Base-by-base conservation (phyloP, 2,329 filamentous ascomycete species). In the Fusarium xylarioides region DNA sequence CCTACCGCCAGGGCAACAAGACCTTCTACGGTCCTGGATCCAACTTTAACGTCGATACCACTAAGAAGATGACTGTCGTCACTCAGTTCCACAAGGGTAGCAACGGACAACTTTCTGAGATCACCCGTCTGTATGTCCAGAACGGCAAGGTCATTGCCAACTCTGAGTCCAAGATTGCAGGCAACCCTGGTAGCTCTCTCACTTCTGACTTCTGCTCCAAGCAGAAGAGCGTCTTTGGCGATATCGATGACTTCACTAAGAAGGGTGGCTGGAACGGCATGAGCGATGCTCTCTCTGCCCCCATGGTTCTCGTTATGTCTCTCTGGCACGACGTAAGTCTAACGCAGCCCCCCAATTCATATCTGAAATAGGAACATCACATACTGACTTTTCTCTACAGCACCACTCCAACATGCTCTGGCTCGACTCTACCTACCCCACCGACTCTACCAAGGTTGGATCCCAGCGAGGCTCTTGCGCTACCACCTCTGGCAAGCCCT, bases 361-460 rank as follows among this genome's bases (percentile, higher is more conserved):
- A 30, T 30, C 21, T 42, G 35, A 28, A 26, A 37, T 19, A 50
- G 30, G n/a, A 50, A 23, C 16, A 47, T 10, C 19, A 19, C 47
- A 52, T 54, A 49, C 64, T 75, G 26, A 74, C 59, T 37, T 37
- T 19, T 65, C 38, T 46, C 18, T 34, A 30, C 46, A 81, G 80
- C 88, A 92, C 82, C 81, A 87, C 67, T 83, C 88, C 77, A 87
- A 91, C 83, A 93, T 94, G 91, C 87, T 92, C 77, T 94, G 92
- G 92, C 88, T 94, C 76, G 92, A 94, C 84, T 89, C 88, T 68
- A 87, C 84, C 79, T 92, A 88, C 84, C 91, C 91, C 54, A 83
- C 84, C 68, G 79, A 82, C 69, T 76, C 82, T 35, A 84, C 83
- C 58, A 72, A 68, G 4, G 84, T 83, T 35, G 89, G 90, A 73